Evolutionary conservation across 139 green algal genomes (phyloP).

Genomic region (Spirogloea muscicola): DNA sequence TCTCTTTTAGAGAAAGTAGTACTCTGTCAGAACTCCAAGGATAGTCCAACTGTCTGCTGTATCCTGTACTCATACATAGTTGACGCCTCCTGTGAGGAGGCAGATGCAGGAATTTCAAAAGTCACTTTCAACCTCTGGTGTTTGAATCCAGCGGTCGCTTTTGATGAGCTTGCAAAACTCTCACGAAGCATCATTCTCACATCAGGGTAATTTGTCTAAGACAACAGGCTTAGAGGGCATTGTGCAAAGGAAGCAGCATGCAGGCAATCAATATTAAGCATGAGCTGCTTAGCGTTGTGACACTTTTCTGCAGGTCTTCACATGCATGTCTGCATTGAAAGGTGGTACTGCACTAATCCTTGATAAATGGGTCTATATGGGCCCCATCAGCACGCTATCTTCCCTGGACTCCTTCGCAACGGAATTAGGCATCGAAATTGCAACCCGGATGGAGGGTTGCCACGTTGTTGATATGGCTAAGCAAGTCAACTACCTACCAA

Average conservation of each 20-base stretch:
- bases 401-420: constrained; percentile 80
- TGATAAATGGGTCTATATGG: background rate
- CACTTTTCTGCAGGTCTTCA: background rate
- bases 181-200: constrained; percentile 64
- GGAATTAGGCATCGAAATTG: constrained; percentile 73
- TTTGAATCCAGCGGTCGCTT: constrained; percentile 70
- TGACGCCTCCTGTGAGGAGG: background rate
- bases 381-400: constrained; percentile 67
- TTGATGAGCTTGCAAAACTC: constrained; percentile 10
- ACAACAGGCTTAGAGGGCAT: background rate
- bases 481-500: constrained; percentile 1
- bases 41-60: background rate
- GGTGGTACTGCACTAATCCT: too few species aligned
- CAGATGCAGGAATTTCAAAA: constrained; percentile 3
- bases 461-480: constrained; percentile 80
- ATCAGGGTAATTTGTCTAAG: constrained; percentile 50
- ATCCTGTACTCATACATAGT: background rate
- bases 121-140: constrained; percentile 73
- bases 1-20: too few species aligned
- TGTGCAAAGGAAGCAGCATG: background rate
- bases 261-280: background rate
- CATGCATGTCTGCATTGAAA: too few species aligned
- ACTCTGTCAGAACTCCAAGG: too few species aligned
- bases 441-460: constrained; percentile 67
- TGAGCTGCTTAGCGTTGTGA: background rate